phyloP scores from a whole-genome alignment of 768 basidiomycete species.

The Naganishia onofrii region DNA sequence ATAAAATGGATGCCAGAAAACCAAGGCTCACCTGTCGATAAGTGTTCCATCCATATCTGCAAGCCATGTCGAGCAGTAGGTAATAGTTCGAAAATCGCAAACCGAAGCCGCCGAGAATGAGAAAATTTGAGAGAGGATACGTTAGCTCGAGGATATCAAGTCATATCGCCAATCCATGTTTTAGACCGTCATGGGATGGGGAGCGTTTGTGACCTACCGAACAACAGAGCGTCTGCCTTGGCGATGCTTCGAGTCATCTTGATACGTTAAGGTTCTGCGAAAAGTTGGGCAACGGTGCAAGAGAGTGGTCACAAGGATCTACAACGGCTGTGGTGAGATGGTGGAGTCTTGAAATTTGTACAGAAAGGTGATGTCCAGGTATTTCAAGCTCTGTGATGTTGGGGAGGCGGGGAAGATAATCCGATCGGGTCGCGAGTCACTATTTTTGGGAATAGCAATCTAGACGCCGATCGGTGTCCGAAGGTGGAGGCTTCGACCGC shows the following conservation, averaged over 20 bases:
- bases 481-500: not conserved
- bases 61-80: not conserved
- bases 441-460: not conserved
- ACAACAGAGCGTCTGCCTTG: slow-evolving; percentile 21
- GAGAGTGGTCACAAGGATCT: not conserved
- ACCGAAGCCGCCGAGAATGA: not conserved
- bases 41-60: slow-evolving; percentile 50
- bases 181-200: not conserved
- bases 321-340: not conserved
- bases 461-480: not conserved
- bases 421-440: not conserved
- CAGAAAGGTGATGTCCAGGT: too few species aligned
- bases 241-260: slow-evolving; percentile 21
- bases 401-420: not conserved
- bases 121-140: not conserved
- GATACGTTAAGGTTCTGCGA: not conserved
- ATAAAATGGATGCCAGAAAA: too few species aligned
- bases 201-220: slow-evolving; percentile 9
- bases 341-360: too few species aligned
- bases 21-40: slow-evolving; percentile 37
- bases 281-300: not conserved
- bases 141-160: not conserved
- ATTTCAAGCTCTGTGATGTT: too few species aligned
- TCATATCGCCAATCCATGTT: not conserved
- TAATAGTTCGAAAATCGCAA: not conserved